These are phyloP conservation scores for Quercus robur DNA, from an alignment of 306 rosid genomes.

Conservation along the genomic window DNA sequence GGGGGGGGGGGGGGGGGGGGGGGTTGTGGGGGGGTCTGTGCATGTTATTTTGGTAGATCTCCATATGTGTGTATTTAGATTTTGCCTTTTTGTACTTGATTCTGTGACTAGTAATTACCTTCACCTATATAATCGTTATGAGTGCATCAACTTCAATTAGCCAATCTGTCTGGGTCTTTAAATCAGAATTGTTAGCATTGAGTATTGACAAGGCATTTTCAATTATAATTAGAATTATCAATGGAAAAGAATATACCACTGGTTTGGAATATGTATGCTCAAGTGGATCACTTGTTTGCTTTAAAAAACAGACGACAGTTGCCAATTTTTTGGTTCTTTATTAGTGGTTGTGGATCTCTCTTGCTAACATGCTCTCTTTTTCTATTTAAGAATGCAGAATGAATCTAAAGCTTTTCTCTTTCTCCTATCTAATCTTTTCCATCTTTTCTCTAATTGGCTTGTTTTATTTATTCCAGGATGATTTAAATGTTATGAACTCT, in stretches of 20 bases:
- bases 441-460: conserved; percentile 5
- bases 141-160: neutral
- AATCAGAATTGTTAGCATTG: neutral
- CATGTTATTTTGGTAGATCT: conserved; percentile 5
- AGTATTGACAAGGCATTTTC: neutral
- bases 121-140: neutral
- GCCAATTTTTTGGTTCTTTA: conserved; percentile 11
- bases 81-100: neutral
- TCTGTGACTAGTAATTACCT: neutral
- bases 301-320: conserved; percentile 9
- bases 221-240: neutral
- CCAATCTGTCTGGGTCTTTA: neutral
- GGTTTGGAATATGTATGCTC: conserved; percentile 11
- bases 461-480: conserved; percentile 45
- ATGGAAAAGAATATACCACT: conserved; percentile 1
- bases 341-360: neutral
- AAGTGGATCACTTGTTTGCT: conserved; percentile 8
- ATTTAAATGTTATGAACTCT: conserved; percentile 28
- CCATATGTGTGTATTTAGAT: neutral
- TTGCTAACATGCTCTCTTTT: neutral
- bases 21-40: neutral
- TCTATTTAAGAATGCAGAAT: neutral
- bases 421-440: neutral
- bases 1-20: no score
- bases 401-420: neutral